Evolutionary conservation across 495 filamentous ascomycete species (phyloP), one percentile per base, ranked within the genome.

Genomic region (Penicillium malachiteum): DNA sequence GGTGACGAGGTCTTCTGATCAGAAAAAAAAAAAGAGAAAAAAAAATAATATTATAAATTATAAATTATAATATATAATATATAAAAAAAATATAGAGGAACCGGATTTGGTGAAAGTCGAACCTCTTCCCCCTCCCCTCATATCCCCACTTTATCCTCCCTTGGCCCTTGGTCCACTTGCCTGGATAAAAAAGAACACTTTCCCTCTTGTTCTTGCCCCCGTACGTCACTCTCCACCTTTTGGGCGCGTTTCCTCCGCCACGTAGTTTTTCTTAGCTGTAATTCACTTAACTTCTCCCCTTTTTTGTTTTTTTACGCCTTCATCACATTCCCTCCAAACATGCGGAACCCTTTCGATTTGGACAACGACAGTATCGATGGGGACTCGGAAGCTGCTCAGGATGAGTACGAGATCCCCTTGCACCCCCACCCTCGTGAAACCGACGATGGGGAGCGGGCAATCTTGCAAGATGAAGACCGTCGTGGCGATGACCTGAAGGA

Each of bases 1-100:
- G 53, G 62, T 70, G 66, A 71, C 60, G 65, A 69, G 72, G 72
- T 75, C 72, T 69, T 72, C 69, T 73, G 72, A 75, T 73, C 72
- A 75, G 61, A 72, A 73, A 71, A 72, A 70, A 67, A 64, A 59
- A 56, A 62, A 62, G 52, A 56, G 59, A 56, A 64, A 63, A 58
- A 57, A 75, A 62, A n/a, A n/a, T n/a, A n/a, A 73, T 70, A 70
- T 69, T 67, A 67, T 61, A 59, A 55, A 64, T 62, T 55, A n/a
- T n/a, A n/a, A n/a, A n/a, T n/a, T 55, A 75, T 59, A 72, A 71
- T 70, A 26, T 26, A 26, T n/a, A n/a, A n/a, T n/a, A n/a, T n/a
- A n/a, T n/a, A 68, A 70, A 68, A 65, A 61, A 57, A 64, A 64
- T 54, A 26, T 26, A 26, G 21, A 26, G 21, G 64, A 64, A 60